Conservation (phyloP, 768 basidiomycete species). For the Plicaturopsis crispa region DNA sequence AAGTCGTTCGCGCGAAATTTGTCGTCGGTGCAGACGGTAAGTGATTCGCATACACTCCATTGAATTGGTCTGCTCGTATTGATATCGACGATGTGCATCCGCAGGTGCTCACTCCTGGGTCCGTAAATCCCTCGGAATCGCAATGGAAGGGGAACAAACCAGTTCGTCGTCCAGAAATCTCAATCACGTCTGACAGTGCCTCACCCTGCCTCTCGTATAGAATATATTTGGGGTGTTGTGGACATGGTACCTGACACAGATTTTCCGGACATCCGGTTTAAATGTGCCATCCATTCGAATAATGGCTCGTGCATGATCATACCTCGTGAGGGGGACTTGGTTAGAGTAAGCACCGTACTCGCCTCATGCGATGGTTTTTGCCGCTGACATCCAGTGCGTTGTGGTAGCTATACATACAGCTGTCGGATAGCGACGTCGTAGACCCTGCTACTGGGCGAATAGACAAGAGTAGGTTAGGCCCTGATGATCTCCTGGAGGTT, state of each 20-base stretch:
- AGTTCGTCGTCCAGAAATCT: constrained; percentile 23
- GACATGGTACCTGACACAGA: constrained; percentile 36
- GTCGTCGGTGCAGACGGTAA: constrained; percentile 29
- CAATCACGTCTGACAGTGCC: background rate
- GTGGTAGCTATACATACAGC: constrained; percentile 31
- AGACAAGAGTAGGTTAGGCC: constrained; percentile 18
- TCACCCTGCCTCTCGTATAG: constrained; percentile 13
- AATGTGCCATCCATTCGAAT: constrained; percentile 36
- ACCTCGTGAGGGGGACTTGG: constrained; percentile 34
- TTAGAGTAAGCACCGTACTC: too few relatives aligned
- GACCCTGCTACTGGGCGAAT: constrained; percentile 18
- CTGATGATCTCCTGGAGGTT: constrained; percentile 19
- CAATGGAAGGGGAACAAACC: constrained; percentile 39
- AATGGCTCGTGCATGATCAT: constrained; percentile 41
- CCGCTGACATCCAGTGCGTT: too few relatives aligned
- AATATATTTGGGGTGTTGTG: constrained; percentile 42
- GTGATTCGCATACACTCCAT: background rate
- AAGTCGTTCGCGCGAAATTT: constrained; percentile 24
- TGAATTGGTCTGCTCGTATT: background rate
- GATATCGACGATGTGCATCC: too few relatives aligned
- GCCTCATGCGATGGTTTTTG: too few relatives aligned
- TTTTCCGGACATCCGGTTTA: constrained; percentile 40
- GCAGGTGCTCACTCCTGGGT: constrained; percentile 40
- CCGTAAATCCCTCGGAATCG: constrained; percentile 32
- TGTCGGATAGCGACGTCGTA: constrained; percentile 12